phyloP scores from a whole-genome alignment of 1,284 basidiomycete species.

The Tylopilus orsonianus region DNA sequence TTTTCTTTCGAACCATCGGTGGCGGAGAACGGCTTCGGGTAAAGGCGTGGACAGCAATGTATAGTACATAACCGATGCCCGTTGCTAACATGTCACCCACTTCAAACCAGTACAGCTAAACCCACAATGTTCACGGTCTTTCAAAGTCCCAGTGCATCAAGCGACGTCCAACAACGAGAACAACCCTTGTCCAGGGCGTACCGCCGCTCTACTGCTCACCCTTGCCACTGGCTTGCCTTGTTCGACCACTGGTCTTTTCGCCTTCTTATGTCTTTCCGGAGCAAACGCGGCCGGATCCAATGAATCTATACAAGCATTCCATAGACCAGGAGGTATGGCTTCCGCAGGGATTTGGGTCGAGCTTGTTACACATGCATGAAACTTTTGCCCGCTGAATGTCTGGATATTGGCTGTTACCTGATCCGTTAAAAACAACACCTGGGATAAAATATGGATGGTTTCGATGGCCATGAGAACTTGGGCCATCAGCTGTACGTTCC shows the following conservation, averaged over 20 bases:
- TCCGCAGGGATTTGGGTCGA: slow-evolving; percentile 21
- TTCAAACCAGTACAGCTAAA: neutral
- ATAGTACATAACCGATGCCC: no score
- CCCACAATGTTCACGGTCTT: neutral
- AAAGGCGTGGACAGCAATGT: slow-evolving; percentile 4
- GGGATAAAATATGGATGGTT: slow-evolving; percentile 55
- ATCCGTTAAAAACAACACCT: slow-evolving; percentile 56
- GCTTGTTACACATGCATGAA: slow-evolving; percentile 52
- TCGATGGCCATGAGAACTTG: slow-evolving; percentile 64
- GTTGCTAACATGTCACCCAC: no score
- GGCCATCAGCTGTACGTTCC: slow-evolving; percentile 71
- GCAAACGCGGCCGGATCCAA: slow-evolving; percentile 52
- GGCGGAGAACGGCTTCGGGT: no score
- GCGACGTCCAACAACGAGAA: slow-evolving; percentile 32
- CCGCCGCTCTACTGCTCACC: slow-evolving; percentile 5
- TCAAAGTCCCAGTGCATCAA: slow-evolving; percentile 8
- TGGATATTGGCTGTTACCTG: slow-evolving; percentile 46
- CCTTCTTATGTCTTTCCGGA: slow-evolving; percentile 44
- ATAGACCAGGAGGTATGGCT: slow-evolving; percentile 37
- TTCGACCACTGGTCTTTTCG: slow-evolving; percentile 37
- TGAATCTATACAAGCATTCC: slow-evolving; percentile 48
- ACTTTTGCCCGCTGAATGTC: slow-evolving; percentile 54
- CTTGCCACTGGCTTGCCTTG: slow-evolving; percentile 11
- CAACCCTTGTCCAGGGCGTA: slow-evolving; percentile 16
- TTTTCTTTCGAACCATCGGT: no score